Evolutionary conservation across 2,329 filamentous ascomycete genomes (phyloP), one percentile per base, ranked within the genome.

Genomic region (Exophiala calicioides): DNA sequence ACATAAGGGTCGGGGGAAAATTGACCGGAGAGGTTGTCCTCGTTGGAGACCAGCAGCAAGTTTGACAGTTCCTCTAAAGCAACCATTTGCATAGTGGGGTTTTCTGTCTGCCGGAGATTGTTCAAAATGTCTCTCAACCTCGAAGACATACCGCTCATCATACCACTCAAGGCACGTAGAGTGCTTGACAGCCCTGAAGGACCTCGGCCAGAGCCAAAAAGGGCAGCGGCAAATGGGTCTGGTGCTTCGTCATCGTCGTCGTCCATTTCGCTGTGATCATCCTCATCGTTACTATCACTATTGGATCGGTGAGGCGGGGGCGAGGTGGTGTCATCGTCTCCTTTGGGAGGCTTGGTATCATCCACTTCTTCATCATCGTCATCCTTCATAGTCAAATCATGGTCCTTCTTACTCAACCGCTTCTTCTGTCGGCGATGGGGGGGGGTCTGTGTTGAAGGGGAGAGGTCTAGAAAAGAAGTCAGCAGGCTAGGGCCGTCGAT

Each of bases 1-100:
- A 98, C 89, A 63, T 93, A 97, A 6, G 88, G 80, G 68, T 98
- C 93, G 2, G 93, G 89, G 1, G 88, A 88, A 66, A 98, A 97
- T 62, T 96, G 89, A 3, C 93, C 93, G 1, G 91, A 88, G 8
- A 98, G 78, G 57, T 94, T 96, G 64, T 98, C 93, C 69, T 98
- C 93, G 58, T 93, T 97, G 8, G 91, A 95, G 27, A 98, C 88
- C 21, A 98, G 76, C 4, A 98, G 75, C 43, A 97, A 84, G 67
- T 98, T 90, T 0, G 91, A 95, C 5, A 98, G 76, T 59, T 97
- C 91, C 67, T 95, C 88, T 21, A 98, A 73, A 20, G 91, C 93
- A 61, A 96, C 90, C 57, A 95, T 76, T 71, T 98, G 94, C 29
- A 93, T 72, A 0, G 90, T 90, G 4, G 85, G 81, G 55, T 96